A percentile compares a stretch with the other conserved stretches of the same genome.
These are phyloP conservation scores for Lachancea thermotolerans DNA, from an alignment of 805 yeast species.

Conservation along the genomic window DNA sequence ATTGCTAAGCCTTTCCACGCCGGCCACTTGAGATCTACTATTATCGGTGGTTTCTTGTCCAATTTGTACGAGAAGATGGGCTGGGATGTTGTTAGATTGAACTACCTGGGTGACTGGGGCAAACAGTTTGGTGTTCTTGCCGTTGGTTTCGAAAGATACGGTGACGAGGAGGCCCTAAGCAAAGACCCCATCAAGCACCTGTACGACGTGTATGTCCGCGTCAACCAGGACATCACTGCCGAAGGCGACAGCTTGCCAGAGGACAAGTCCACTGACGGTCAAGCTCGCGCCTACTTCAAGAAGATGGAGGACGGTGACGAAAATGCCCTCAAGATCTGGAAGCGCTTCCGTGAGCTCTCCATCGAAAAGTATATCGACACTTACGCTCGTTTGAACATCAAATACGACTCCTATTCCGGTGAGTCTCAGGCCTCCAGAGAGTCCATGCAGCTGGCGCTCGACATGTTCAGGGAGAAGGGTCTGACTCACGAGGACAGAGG, in stretches of 20 bases:
- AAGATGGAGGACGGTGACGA: slow-evolving; percentile 92
- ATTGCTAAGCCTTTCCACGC: slow-evolving; percentile 99
- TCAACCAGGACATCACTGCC: slow-evolving; percentile 66
- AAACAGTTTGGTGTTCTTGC: slow-evolving; percentile 96
- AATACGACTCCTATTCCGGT: slow-evolving; percentile 85
- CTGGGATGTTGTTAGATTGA: slow-evolving; percentile 86
- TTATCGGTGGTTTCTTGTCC: slow-evolving; percentile 91
- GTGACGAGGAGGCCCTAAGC: slow-evolving; percentile 63
- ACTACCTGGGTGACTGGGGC: slow-evolving; percentile 99
- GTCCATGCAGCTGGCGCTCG: slow-evolving; percentile 58
- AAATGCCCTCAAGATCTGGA: slow-evolving; percentile 72
- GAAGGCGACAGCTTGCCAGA: slow-evolving; percentile 46
- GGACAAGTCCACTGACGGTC: slow-evolving; percentile 56
- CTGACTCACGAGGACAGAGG: slow-evolving; percentile 84
- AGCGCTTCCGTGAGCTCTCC: slow-evolving; percentile 81
- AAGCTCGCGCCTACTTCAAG: slow-evolving; percentile 82
- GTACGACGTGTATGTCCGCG: slow-evolving; percentile 85
- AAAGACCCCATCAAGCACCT: slow-evolving; percentile 88
- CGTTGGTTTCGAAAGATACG: slow-evolving; percentile 83
- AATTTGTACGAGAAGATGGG: slow-evolving; percentile 87
- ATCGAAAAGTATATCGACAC: slow-evolving; percentile 81
- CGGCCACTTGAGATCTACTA: slow-evolving; percentile 95
- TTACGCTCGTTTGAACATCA: slow-evolving; percentile 85
- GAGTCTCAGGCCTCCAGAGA: slow-evolving; percentile 87
- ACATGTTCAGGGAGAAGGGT: slow-evolving; percentile 56